Evolutionary conservation across 139 green algal genomes (phyloP).

Genomic region (Astrephomene gubernaculifera): DNA sequence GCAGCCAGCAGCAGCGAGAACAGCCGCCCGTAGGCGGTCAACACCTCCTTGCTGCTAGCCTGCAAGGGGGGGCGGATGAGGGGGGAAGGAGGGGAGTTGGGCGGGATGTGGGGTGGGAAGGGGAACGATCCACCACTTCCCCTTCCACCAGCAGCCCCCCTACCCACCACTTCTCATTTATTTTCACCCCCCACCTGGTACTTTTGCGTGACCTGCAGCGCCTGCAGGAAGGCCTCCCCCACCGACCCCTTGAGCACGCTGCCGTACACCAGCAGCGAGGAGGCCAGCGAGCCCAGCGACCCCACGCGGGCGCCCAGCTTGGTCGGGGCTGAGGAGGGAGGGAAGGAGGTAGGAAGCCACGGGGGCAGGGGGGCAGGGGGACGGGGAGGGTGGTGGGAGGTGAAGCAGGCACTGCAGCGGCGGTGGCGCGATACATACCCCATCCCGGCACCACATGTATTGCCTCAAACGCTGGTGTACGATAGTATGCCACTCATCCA

Average conservation of each 20-base stretch:
- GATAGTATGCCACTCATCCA: too few species aligned
- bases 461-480: too few species aligned
- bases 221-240: conserved; percentile 59
- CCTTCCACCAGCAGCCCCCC: background rate
- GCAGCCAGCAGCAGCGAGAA: conserved; percentile 61
- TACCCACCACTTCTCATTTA: background rate
- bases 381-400: too few species aligned
- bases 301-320: conserved; percentile 21
- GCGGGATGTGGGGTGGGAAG: background rate
- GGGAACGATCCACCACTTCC: background rate
- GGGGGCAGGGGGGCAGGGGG: too few species aligned
- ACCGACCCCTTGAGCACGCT: conserved; percentile 58
- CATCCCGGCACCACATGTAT: too few species aligned
- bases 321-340: background rate
- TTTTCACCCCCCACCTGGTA: conserved; percentile 53
- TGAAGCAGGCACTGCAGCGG: too few species aligned
- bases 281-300: conserved; percentile 1
- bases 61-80: background rate
- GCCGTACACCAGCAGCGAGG: conserved; percentile 53
- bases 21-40: conserved; percentile 59
- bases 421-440: too few species aligned
- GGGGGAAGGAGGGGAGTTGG: background rate
- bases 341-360: background rate
- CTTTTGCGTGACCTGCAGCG: conserved; percentile 54
- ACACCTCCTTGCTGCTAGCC: conserved; percentile 62